Evolutionary conservation across 768 basidiomycete species (phyloP).

Genomic region (Agaricus blazei): DNA sequence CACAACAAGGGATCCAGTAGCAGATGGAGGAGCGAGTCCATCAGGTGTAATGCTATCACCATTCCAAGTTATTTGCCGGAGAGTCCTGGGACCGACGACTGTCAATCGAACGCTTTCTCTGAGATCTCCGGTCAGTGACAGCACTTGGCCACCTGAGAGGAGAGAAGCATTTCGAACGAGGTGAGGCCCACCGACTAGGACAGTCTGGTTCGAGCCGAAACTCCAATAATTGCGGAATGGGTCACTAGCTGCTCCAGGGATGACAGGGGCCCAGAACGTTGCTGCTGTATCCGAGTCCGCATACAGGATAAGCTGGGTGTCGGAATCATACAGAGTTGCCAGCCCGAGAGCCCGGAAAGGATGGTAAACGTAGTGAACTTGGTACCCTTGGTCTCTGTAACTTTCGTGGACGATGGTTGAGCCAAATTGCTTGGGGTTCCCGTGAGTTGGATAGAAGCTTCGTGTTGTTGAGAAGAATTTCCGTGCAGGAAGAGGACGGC

Average conservation of each 20-base stretch:
- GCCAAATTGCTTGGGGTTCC: constrained; percentile 40
- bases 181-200: constrained; percentile 63
- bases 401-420: constrained; percentile 19
- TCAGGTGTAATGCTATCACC: constrained; percentile 41
- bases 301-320: constrained; percentile 62
- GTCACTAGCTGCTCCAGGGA: constrained; percentile 35
- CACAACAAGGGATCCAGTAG: constrained; percentile 40
- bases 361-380: constrained; percentile 44
- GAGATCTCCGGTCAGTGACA: constrained; percentile 67
- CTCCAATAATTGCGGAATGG: constrained; percentile 63
- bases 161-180: constrained; percentile 55
- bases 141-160: constrained; percentile 30
- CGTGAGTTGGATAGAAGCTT: constrained; percentile 39
- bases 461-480: constrained; percentile 49
- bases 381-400: constrained; percentile 23
- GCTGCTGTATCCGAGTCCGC: constrained; percentile 61
- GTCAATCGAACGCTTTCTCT: constrained; percentile 52
- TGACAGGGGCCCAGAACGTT: constrained; percentile 73
- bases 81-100: constrained; percentile 53
- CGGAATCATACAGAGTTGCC: constrained; percentile 61
- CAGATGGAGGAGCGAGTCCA: constrained; percentile 22
- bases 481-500: constrained; percentile 65
- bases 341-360: constrained; percentile 50
- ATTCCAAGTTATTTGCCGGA: constrained; percentile 69
- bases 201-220: constrained; percentile 64